Evolutionary conservation across 1,284 basidiomycete genomes (phyloP).

Genomic region (Peniophora sp.): DNA sequence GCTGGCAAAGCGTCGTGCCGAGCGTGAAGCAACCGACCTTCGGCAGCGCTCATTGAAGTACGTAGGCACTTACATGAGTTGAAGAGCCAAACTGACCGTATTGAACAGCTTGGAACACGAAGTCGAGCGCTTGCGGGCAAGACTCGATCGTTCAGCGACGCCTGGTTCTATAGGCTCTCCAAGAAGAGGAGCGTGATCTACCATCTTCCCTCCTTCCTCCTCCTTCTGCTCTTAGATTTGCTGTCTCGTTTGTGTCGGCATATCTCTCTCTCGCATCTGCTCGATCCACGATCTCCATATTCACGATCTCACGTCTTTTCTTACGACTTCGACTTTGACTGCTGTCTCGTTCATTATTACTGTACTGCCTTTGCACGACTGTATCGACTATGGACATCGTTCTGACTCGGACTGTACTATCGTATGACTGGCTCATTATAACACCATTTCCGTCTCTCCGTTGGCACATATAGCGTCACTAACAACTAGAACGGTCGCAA

Average conservation of each 20-base stretch:
- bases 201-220: not conserved
- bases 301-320: not conserved
- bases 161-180: not conserved
- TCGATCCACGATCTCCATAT: not conserved
- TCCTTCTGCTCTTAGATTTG: not conserved
- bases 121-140: slow-evolving; percentile 59
- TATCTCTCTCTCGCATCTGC: too few relatives aligned
- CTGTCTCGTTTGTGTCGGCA: not conserved
- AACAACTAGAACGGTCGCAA: too few relatives aligned
- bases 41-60: slow-evolving; percentile 66
- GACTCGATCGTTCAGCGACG: slow-evolving; percentile 31
- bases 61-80: not conserved
- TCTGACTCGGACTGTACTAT: not conserved
- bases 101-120: slow-evolving; percentile 56
- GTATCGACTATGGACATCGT: not conserved
- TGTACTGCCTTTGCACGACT: not conserved
- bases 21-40: slow-evolving; percentile 66
- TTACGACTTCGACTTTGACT: not conserved
- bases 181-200: not conserved
- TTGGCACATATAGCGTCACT: too few relatives aligned
- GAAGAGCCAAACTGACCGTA: slow-evolving; percentile 3
- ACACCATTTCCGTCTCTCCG: too few relatives aligned
- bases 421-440: too few relatives aligned
- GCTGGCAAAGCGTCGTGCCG: slow-evolving; percentile 65
- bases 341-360: not conserved